These are phyloP conservation scores for Xylaria sp. DNA, from an alignment of 2,329 filamentous ascomycete species.

Conservation along the genomic window DNA sequence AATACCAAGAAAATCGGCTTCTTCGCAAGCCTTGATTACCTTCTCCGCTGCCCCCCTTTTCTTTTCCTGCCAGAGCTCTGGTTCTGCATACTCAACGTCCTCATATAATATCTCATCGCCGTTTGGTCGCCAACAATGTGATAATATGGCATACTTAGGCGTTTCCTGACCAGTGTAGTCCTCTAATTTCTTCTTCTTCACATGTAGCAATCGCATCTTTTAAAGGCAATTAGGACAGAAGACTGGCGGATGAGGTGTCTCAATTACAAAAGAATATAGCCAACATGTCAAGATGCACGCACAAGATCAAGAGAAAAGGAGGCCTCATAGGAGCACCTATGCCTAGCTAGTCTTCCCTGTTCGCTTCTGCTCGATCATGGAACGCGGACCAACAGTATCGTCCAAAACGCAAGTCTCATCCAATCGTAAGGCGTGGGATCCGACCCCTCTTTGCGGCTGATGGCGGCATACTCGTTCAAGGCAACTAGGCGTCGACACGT, in stretches of 20 bases:
- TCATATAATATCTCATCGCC: conserved; percentile 11
- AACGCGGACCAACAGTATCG: neutral
- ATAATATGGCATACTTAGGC: conserved; percentile 16
- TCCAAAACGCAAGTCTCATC: neutral
- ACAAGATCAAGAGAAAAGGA: no score
- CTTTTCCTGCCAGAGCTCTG: neutral
- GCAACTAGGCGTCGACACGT: neutral
- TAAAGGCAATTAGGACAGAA: no score
- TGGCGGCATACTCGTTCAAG: neutral
- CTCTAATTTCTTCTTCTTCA: neutral
- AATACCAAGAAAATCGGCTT: neutral
- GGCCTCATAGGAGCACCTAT: neutral
- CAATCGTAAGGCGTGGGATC: neutral
- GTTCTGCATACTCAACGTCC: neutral
- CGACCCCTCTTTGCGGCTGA: neutral
- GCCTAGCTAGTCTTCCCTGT: neutral
- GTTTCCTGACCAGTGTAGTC: neutral
- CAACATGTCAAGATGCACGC: neutral
- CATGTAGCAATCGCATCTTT: conserved; percentile 11
- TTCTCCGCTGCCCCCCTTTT: neutral
- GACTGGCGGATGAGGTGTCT: no score
- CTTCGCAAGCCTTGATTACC: neutral
- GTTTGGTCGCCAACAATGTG: conserved; percentile 8
- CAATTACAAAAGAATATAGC: neutral
- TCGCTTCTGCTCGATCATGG: neutral